Conservation (phyloP, 140 eudicot species). For the Senecio squalidus region DNA sequence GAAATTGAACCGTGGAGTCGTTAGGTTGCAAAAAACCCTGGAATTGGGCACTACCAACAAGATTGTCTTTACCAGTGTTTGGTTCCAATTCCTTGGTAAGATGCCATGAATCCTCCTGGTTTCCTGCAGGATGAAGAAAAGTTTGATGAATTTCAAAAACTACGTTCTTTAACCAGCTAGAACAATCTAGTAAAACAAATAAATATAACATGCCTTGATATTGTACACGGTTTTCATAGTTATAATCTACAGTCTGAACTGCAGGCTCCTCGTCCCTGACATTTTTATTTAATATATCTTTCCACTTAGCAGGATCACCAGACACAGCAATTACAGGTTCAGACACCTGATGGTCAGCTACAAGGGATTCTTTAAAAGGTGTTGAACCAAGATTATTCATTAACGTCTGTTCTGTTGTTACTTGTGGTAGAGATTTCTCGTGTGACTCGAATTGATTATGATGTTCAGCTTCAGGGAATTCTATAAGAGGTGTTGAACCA, state of each 20-base stretch:
- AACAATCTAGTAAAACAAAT: too few relatives aligned
- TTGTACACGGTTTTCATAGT: constrained; percentile 22
- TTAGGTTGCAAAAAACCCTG: constrained; percentile 12
- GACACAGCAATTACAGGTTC: constrained; percentile 27
- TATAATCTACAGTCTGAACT: constrained; percentile 6
- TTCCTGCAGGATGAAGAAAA: constrained; percentile 13
- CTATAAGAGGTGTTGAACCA: constrained; percentile 28
- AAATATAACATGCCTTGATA: constrained; percentile 23
- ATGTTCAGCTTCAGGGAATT: constrained; percentile 20
- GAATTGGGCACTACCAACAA: too few relatives aligned
- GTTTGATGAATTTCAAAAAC: neutral
- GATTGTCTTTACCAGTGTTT: too few relatives aligned
- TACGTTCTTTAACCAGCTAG: too few relatives aligned
- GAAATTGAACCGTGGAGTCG: constrained; percentile 5
- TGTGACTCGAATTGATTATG: constrained; percentile 24
- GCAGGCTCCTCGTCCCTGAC: constrained; percentile 13
- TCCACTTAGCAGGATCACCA: constrained; percentile 20
- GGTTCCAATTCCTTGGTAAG: constrained; percentile 16
- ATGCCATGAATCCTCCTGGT: constrained; percentile 20
- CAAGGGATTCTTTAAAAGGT: constrained; percentile 19
- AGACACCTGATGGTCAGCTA: constrained; percentile 24
- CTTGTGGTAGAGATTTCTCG: constrained; percentile 25
- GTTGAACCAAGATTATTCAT: constrained; percentile 23
- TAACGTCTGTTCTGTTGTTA: constrained; percentile 18
- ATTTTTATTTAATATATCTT: constrained; percentile 14